These are phyloP conservation scores for Symbiodinium natans DNA, from an alignment of 73 alveolate genomes.

Conservation along the genomic window DNA sequence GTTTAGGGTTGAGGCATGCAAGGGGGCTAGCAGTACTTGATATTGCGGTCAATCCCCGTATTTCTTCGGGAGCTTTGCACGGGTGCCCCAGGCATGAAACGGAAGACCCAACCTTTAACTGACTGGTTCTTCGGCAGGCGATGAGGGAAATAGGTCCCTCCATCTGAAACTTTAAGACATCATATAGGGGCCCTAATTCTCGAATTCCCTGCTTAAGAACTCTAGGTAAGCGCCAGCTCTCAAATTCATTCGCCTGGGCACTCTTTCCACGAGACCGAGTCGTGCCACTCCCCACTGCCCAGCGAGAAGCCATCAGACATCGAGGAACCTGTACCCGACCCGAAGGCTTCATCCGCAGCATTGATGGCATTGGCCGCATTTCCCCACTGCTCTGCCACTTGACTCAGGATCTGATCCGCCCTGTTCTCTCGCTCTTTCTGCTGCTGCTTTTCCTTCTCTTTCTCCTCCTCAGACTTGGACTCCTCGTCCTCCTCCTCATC, in stretches of 20 bases:
- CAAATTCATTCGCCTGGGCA: background rate
- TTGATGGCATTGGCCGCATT: slow-evolving; percentile 29
- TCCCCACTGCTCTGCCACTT: slow-evolving; percentile 23
- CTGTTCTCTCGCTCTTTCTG: background rate
- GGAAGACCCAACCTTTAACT: too few species aligned
- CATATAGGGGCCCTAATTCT: too few species aligned
- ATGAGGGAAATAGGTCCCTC: too few species aligned
- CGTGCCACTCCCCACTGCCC: slow-evolving; percentile 38
- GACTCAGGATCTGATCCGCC: slow-evolving; percentile 1
- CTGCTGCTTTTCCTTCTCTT: background rate
- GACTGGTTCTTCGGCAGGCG: too few species aligned
- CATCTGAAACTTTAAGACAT: too few species aligned
- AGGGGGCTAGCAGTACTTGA: too few species aligned
- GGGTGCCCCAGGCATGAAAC: too few species aligned
- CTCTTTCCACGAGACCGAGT: background rate
- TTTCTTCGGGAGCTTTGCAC: too few species aligned
- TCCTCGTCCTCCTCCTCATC: background rate
- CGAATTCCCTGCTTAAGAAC: too few species aligned
- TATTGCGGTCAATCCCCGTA: too few species aligned
- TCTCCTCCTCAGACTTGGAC: background rate
- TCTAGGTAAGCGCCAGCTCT: too few species aligned
- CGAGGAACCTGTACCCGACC: slow-evolving; percentile 17
- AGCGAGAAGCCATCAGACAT: slow-evolving; percentile 23
- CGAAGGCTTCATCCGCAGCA: slow-evolving; percentile 54
- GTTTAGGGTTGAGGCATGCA: too few species aligned